Conservation (phyloP, 495 filamentous ascomycete species). For the Aspergillus bridgeri region DNA sequence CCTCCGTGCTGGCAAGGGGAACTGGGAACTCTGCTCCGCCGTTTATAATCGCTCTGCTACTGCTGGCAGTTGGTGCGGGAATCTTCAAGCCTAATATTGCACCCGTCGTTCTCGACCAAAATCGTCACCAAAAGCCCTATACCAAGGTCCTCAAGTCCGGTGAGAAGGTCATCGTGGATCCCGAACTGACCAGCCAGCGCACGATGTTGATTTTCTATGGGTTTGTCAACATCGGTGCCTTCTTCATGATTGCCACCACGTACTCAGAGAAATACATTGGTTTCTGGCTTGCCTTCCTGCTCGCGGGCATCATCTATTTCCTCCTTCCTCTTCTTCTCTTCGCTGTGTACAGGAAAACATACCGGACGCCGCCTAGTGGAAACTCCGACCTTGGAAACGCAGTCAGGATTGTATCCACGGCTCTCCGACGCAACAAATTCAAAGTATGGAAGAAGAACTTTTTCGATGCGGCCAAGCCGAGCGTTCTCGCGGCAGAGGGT, state of each 20-base stretch:
- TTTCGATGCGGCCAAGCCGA: constrained; percentile 64
- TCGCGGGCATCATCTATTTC: constrained; percentile 48
- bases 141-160: constrained; percentile 34
- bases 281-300: constrained; percentile 34
- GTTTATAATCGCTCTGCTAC: constrained; percentile 53
- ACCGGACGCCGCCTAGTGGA: constrained; percentile 49
- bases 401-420: constrained; percentile 50
- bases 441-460: constrained; percentile 55
- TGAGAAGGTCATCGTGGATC: constrained; percentile 41
- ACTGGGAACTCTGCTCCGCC: constrained; percentile 45
- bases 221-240: constrained; percentile 37
- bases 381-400: constrained; percentile 51
- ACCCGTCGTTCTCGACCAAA: constrained; percentile 36
- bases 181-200: constrained; percentile 29
- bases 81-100: constrained; percentile 42
- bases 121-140: constrained; percentile 25
- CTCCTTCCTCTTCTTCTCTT: constrained; percentile 50
- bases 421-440: constrained; percentile 54
- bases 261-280: constrained; percentile 41
- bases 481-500: constrained; percentile 48
- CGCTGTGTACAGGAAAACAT: constrained; percentile 43
- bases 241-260: constrained; percentile 35
- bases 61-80: constrained; percentile 35
- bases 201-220: constrained; percentile 39
- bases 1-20: constrained; percentile 53